These are phyloP conservation scores for Tetracentron sinense DNA, from an alignment of 164 flowering plant species.

Conservation along the genomic window DNA sequence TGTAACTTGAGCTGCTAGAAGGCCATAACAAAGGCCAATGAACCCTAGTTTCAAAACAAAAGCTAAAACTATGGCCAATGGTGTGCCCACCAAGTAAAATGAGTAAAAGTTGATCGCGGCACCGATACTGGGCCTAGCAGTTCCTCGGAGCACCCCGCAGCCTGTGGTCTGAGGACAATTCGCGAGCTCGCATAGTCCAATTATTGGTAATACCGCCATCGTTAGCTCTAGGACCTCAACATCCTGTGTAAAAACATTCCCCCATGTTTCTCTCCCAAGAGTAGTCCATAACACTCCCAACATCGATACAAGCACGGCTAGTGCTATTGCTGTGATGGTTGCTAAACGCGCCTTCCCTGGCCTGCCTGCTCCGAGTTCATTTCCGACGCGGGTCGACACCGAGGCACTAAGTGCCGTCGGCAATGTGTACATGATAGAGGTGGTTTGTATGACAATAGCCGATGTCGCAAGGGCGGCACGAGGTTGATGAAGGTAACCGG, in stretches of 20 bases:
- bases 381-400: slow-evolving; percentile 72
- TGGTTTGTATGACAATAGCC: slow-evolving; percentile 88
- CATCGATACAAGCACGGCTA: slow-evolving; percentile 39
- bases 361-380: slow-evolving; percentile 80
- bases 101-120: slow-evolving; percentile 80
- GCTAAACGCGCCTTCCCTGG: slow-evolving; percentile 59
- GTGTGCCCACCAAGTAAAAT: slow-evolving; percentile 84
- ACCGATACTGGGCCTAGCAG: slow-evolving; percentile 68
- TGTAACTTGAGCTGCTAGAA: slow-evolving; percentile 75
- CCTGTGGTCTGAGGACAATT: slow-evolving; percentile 94
- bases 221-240: slow-evolving; percentile 52
- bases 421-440: slow-evolving; percentile 83
- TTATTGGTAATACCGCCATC: slow-evolving; percentile 55
- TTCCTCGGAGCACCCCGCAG: slow-evolving; percentile 83
- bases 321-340: slow-evolving; percentile 37
- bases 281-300: slow-evolving; percentile 59
- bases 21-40: slow-evolving; percentile 85
- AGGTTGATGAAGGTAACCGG: slow-evolving; percentile 72
- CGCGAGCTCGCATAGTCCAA: slow-evolving; percentile 85
- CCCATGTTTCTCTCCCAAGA: slow-evolving; percentile 62
- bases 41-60: slow-evolving; percentile 56
- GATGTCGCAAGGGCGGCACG: slow-evolving; percentile 58
- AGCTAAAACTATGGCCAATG: slow-evolving; percentile 55
- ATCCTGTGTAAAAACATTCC: slow-evolving; percentile 67
- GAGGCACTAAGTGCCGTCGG: slow-evolving; percentile 71